Conservation (phyloP, 2,329 filamentous ascomycete genomes). For the Calonectria multiphialidica region DNA sequence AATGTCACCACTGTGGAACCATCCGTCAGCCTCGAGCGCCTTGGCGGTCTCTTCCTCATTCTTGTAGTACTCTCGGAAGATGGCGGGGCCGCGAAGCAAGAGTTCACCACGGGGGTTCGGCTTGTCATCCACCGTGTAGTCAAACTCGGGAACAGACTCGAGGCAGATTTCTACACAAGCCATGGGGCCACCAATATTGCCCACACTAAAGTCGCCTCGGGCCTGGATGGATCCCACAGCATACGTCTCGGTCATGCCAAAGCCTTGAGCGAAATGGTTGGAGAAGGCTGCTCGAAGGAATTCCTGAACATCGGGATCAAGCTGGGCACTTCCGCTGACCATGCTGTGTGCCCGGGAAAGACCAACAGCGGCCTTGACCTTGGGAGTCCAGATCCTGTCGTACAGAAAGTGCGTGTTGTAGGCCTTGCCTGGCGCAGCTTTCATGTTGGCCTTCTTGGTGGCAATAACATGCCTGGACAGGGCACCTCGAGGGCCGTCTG, state of each 20-base stretch:
- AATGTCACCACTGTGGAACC: conserved; percentile 98
- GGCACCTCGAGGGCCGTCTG: conserved; percentile 82
- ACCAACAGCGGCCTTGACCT: conserved; percentile 86
- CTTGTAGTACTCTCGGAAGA: conserved; percentile 91
- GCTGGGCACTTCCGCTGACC: conserved; percentile 89
- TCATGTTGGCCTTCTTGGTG: conserved; percentile 84
- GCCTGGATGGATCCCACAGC: conserved; percentile 80
- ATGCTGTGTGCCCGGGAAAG: conserved; percentile 79
- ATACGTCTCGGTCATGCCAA: conserved; percentile 94
- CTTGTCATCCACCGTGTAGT: conserved; percentile 89
- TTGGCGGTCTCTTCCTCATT: conserved; percentile 90
- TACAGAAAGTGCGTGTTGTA: conserved; percentile 83
- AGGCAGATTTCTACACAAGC: conserved; percentile 81
- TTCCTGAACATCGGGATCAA: conserved; percentile 88
- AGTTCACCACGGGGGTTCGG: conserved; percentile 92
- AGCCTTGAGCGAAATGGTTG: conserved; percentile 86
- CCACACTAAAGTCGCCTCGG: conserved; percentile 77
- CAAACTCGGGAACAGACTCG: conserved; percentile 91
- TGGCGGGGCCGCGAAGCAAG: conserved; percentile 81
- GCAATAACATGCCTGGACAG: conserved; percentile 84
- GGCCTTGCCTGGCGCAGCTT: conserved; percentile 78
- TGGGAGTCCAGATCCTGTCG: conserved; percentile 90
- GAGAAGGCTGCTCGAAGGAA: conserved; percentile 89
- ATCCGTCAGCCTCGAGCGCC: conserved; percentile 86
- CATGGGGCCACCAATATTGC: conserved; percentile 84